Evolutionary conservation across 1,139 yeast species (phyloP).

Genomic region (Debaryomyces singareniensis): DNA sequence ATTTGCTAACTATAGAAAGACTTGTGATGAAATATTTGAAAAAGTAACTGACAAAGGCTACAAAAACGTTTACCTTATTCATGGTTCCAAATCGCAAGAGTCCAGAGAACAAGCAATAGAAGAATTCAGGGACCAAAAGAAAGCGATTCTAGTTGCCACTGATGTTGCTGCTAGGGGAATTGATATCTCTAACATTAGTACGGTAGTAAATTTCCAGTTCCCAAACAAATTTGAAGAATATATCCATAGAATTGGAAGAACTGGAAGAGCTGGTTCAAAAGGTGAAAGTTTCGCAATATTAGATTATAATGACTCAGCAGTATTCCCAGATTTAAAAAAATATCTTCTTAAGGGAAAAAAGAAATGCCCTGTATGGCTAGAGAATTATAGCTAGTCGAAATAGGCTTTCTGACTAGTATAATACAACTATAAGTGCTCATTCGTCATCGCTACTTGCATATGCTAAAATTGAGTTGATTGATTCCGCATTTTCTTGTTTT

Average conservation of each 20-base stretch:
- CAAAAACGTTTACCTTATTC: constrained; percentile 53
- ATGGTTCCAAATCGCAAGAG: constrained; percentile 86
- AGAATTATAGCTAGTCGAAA: constrained; percentile 22
- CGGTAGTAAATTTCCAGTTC: constrained; percentile 87
- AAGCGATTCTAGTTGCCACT: constrained; percentile 76
- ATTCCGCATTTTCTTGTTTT: constrained; percentile 1
- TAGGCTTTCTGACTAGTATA: constrained; percentile 9
- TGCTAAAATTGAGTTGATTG: constrained; percentile 5
- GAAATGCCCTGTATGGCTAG: constrained; percentile 48
- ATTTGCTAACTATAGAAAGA: constrained; percentile 71
- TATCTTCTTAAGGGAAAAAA: constrained; percentile 45
- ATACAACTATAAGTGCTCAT: constrained; percentile 6
- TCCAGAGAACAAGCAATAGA: constrained; percentile 74
- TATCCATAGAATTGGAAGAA: constrained; percentile 90
- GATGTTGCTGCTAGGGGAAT: constrained; percentile 97
- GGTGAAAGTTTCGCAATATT: constrained; percentile 76
- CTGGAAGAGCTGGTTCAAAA: constrained; percentile 85
- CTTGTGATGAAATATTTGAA: constrained; percentile 61
- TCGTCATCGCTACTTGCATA: constrained; percentile 24
- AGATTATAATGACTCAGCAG: constrained; percentile 49
- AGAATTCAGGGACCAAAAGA: constrained; percentile 54
- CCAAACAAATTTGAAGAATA: constrained; percentile 71
- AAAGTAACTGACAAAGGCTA: constrained; percentile 41
- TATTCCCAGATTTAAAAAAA: constrained; percentile 46
- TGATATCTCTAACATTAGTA: constrained; percentile 77